Conservation (phyloP, 1,139 yeast genomes). For the Candida glucosophila region DNA sequence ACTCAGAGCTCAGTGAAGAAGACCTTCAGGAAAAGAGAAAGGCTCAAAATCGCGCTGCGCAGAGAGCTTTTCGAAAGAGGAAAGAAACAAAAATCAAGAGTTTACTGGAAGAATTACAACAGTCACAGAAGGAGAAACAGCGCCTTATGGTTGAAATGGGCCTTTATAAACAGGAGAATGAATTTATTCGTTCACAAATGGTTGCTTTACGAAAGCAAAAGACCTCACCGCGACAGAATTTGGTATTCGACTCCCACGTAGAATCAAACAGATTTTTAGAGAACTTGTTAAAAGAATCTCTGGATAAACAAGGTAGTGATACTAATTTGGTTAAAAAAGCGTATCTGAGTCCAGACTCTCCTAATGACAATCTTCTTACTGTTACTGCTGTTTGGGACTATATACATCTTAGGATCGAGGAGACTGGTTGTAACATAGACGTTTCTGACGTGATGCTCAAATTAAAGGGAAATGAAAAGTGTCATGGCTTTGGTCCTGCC, state of each 20-base stretch:
- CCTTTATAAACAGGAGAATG: constrained; percentile 42
- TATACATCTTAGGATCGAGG: constrained; percentile 39
- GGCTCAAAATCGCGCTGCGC: constrained; percentile 86
- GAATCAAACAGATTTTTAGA: constrained; percentile 28
- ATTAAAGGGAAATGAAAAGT: constrained; percentile 59
- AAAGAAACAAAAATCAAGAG: constrained; percentile 69
- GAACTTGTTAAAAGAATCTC: constrained; percentile 18
- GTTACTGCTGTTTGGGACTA: constrained; percentile 83
- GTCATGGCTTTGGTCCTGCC: constrained; percentile 85
- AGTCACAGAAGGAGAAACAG: constrained; percentile 53
- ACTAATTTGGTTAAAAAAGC: constrained; percentile 18
- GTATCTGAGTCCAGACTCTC: constrained; percentile 26
- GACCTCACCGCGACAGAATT: too few species aligned
- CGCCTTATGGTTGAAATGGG: constrained; percentile 47
- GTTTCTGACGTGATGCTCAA: constrained; percentile 47
- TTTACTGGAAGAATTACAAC: constrained; percentile 49
- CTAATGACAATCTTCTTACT: constrained; percentile 46
- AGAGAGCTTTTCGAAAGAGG: constrained; percentile 80
- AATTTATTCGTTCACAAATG: constrained; percentile 23
- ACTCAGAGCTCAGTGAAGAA: constrained; percentile 36
- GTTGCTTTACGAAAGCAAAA: neutral
- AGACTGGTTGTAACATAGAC: constrained; percentile 40
- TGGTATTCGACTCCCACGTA: constrained; percentile 32
- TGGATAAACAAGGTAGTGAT: constrained; percentile 9
- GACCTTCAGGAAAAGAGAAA: constrained; percentile 51